Evolutionary conservation across 1,139 yeast species (phyloP).

Genomic region (Lodderomyces metapsilosis): DNA sequence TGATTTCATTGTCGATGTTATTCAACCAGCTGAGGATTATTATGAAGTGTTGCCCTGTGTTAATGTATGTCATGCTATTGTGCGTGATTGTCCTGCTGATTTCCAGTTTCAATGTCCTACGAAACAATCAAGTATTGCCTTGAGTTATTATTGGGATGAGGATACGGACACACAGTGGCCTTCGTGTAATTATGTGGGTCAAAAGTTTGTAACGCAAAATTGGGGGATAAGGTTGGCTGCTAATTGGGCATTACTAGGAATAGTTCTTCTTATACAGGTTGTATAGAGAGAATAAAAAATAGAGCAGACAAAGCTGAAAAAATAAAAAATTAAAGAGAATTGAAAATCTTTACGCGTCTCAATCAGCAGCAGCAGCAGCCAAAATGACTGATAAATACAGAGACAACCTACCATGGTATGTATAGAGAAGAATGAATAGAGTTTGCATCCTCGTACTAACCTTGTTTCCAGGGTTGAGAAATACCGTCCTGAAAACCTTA

Average conservation of each 20-base stretch:
- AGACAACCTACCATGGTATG: conserved; percentile 46
- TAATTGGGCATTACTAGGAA: conserved; percentile 9
- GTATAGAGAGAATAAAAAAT: conserved; percentile 1
- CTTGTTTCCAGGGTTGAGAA: conserved; percentile 73
- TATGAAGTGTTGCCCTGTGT: conserved; percentile 86
- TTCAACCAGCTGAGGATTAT: conserved; percentile 62
- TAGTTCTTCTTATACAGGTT: conserved; percentile 3
- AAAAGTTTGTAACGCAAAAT: conserved; percentile 4
- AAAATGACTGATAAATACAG: conserved; percentile 12
- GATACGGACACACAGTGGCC: conserved; percentile 23
- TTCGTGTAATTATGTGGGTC: conserved; percentile 55
- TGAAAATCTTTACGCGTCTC: neutral
- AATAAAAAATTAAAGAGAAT: neutral
- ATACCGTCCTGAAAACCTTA: conserved; percentile 80
- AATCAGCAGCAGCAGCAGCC: neutral
- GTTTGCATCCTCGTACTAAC: neutral
- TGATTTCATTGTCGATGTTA: conserved; percentile 50
- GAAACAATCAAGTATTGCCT: conserved; percentile 30
- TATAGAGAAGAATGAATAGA: conserved; percentile 9
- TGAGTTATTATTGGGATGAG: conserved; percentile 47
- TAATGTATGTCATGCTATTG: conserved; percentile 74
- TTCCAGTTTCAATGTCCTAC: conserved; percentile 76
- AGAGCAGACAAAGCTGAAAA: neutral
- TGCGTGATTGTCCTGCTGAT: conserved; percentile 78
- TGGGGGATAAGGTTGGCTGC: conserved; percentile 2